Base-by-base conservation (phyloP, 768 basidiomycete genomes). In the Lyophyllum decastes region DNA sequence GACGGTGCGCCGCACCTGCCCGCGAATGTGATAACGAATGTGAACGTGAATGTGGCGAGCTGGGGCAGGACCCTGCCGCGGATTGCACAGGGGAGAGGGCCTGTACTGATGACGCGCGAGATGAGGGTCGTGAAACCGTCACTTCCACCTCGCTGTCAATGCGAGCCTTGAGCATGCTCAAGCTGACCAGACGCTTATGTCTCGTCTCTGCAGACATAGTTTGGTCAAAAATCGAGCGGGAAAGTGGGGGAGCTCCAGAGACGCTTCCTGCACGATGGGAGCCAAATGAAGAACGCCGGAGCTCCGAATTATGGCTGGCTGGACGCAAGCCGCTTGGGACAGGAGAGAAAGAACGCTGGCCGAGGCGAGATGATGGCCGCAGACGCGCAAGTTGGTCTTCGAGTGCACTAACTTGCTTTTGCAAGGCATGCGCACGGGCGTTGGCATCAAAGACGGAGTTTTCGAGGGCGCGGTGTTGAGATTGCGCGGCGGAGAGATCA, bases 151-250 rank as follows among this genome's bases (percentile, higher is more conserved):
- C 93, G 68, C 90, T 89, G 59, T 94, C 90, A 64, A 95, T 95
- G 44, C 93, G 85, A 21, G 91, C 92, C 67, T 93, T 94, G 50
- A 95, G 83, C 90, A 95, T 95, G 71, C 88, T 85, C 63, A 95
- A 72, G 72, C 90, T 92, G 64, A 92, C 85, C 64, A 86, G 83
- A 54, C 92, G 88, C 67, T 93, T 93, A 72, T 94, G 92, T 26
- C 83, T 77, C 34, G 89, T 87, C 70, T 92, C 89, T 0, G 89
- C 82, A 7, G 89, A 84, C 48, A 94, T 78, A 50, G 80, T 82
- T 26, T 85, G 81, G 59, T 92, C 90, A 55, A 90, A 83, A 3
- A 85, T 79, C 1, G 86, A 81, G 24, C 87, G 79, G 25, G 83
- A 76, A 40, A 82, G 67, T 45, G 80, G 76, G 35, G 76, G 64